These are phyloP conservation scores for Dactylella cylindrospora DNA, from an alignment of 2,329 filamentous ascomycete genomes.

Conservation along the genomic window DNA sequence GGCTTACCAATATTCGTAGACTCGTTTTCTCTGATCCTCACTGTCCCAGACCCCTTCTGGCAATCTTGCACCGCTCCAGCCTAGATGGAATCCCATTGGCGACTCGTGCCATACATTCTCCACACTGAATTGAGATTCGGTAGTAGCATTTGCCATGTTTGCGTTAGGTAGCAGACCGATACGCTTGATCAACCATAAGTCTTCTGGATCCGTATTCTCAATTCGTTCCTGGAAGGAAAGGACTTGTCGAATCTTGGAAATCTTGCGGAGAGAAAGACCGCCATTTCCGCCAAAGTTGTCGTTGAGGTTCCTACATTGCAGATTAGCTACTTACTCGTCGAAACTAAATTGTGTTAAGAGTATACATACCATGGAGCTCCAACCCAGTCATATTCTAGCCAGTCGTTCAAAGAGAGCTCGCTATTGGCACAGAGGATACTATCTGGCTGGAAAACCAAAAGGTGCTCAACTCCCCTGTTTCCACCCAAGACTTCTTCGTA, in stretches of 20 bases:
- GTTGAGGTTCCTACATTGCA: conserved; percentile 15
- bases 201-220: conserved; percentile 54
- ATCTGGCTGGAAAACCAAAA: conserved; percentile 62
- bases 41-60: conserved; percentile 58
- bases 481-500: conserved; percentile 50
- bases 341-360: not conserved
- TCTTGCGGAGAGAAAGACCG: conserved; percentile 59
- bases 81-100: conserved; percentile 63
- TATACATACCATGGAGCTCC: conserved; percentile 56
- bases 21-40: conserved; percentile 56
- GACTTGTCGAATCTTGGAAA: conserved; percentile 59
- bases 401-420: conserved; percentile 56
- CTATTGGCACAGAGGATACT: conserved; percentile 62
- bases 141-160: conserved; percentile 58
- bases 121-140: conserved; percentile 58
- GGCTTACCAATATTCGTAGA: conserved; percentile 58
- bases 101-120: conserved; percentile 57
- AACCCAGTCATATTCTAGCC: conserved; percentile 60
- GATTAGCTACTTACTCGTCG: not conserved
- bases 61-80: conserved; percentile 56
- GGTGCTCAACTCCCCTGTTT: conserved; percentile 21
- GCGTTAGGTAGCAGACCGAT: conserved; percentile 58
- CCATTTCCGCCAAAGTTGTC: conserved; percentile 59
- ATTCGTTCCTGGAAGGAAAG: conserved; percentile 53
- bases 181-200: conserved; percentile 61